Percentiles rank a stretch among this genome's conserved stretches.
These are phyloP conservation scores for Aspergillus sp. DNA, from an alignment of 2,329 filamentous ascomycete species.

Conservation along the genomic window DNA sequence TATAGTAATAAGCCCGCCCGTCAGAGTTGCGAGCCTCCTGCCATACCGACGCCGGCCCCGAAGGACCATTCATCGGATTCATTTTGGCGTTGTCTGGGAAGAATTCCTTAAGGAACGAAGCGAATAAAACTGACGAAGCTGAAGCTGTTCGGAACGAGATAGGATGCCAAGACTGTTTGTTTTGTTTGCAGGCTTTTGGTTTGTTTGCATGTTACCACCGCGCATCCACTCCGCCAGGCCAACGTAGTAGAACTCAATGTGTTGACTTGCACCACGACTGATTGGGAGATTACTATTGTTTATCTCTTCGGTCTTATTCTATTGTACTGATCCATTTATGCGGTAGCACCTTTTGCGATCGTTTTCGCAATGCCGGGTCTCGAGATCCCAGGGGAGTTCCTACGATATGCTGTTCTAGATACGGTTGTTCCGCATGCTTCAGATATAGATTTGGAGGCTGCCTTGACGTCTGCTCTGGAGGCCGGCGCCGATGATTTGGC, in stretches of 20 bases:
- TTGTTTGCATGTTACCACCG: constrained; percentile 13
- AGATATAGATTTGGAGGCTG: constrained; percentile 30
- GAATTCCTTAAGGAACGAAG: background rate
- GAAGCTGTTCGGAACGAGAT: constrained; percentile 12
- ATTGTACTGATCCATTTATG: background rate
- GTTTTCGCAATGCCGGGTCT: constrained; percentile 26
- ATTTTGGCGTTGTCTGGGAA: constrained; percentile 10
- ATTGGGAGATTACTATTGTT: background rate
- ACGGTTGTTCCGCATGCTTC: constrained; percentile 38
- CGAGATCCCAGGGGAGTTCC: constrained; percentile 33
- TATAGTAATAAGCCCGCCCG: constrained; percentile 86
- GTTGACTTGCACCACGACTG: background rate
- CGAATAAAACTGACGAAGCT: constrained; percentile 9
- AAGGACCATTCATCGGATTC: constrained; percentile 53
- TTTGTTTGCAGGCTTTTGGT: constrained; percentile 23
- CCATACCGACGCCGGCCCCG: constrained; percentile 54
- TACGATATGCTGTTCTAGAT: constrained; percentile 36
- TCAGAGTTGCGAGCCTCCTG: constrained; percentile 73
- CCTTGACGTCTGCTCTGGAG: constrained; percentile 40
- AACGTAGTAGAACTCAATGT: too few species aligned
- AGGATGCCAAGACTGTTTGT: constrained; percentile 17
- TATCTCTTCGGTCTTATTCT: background rate
- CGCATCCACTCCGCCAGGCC: background rate
- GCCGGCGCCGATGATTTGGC: constrained; percentile 35
- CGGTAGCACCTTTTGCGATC: constrained; percentile 6